Base-by-base conservation (phyloP, 2,329 filamentous ascomycete species). In the Rhynchosporium agropyri region DNA sequence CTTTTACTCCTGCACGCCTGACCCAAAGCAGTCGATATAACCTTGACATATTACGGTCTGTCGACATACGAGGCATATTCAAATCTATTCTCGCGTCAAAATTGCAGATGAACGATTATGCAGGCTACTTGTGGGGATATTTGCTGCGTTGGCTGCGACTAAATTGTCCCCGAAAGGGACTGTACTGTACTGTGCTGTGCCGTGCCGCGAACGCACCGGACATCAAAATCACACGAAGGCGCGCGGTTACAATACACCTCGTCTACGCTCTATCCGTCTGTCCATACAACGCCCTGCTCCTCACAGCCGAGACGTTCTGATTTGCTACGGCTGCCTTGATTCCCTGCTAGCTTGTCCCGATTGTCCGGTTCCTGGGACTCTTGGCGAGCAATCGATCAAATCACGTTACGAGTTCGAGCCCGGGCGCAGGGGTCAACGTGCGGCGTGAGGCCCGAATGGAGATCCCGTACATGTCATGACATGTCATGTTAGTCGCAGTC, bases 171-270 rank as follows among this genome's bases (percentile, higher is more conserved):
- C 36, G 36, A 54, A 5, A 4, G 15, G 38, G 1, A 20, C 20
- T 20, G 20, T 20, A 20, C 20, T 20, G 20, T 20, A 26, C 15
- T 51, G 15, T 29, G 26, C 20, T 46, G 20, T 31, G 48, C 65
- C 65, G 61, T 65, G 64, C 65, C 67, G 65, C 63, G 57, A 29
- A 46, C 42, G 60, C 59, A 65, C 57, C 42, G 49, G 36, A 58
- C 29, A 55, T 51, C 20, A 20, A 20, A 20, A 20, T 29, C 53
- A 46, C 54, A 20, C 29, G 36, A 64, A 58, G 46, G 63, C 63
- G 63, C 64, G 66, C 63, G 66, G 60, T 60, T 65, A 64, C 48
- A 13, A 49, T 49, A 51, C 57, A 56, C 28, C 51, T 40, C 45
- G 45, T 31, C 43, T 50, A 12, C 33, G 36, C 51, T 51, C 33